phyloP scores from a whole-genome alignment of 208 protist genomes.

The Trypanosoma brucei region DNA sequence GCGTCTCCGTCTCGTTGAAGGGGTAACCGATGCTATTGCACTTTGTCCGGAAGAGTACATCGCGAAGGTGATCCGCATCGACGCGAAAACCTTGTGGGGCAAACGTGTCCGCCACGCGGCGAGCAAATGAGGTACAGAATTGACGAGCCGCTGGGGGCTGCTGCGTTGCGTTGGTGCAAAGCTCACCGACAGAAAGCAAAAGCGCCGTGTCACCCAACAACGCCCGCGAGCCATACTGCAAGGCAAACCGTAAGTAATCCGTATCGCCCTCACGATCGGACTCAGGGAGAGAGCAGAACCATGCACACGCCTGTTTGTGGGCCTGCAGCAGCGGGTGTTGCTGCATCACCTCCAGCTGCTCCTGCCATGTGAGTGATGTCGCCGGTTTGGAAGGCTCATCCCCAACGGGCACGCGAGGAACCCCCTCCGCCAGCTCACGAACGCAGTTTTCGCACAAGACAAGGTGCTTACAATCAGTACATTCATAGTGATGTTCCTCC shows the following conservation, averaged over 20 bases:
- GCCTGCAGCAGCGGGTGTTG: slow-evolving; percentile 30
- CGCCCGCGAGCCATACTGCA: slow-evolving; percentile 56
- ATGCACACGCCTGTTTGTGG: slow-evolving; percentile 54
- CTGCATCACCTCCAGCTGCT: slow-evolving; percentile 21
- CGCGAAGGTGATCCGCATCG: slow-evolving; percentile 40
- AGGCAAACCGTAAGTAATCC: slow-evolving; percentile 75
- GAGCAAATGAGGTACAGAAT: slow-evolving; percentile 66
- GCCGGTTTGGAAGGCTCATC: not conserved
- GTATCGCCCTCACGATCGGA: slow-evolving; percentile 66
- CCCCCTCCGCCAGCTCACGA: slow-evolving; percentile 16
- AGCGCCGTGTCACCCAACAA: slow-evolving; percentile 36
- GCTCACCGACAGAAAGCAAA: slow-evolving; percentile 22
- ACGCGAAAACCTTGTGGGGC: slow-evolving; percentile 27
- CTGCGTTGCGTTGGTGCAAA: slow-evolving; percentile 37
- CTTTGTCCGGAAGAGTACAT: slow-evolving; percentile 54
- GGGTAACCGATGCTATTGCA: slow-evolving; percentile 83
- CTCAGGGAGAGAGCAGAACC: slow-evolving; percentile 63
- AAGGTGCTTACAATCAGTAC: slow-evolving; percentile 67
- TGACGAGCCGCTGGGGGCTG: slow-evolving; percentile 25
- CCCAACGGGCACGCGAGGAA: not conserved
- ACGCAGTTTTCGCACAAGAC: slow-evolving; percentile 44
- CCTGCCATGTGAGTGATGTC: slow-evolving; percentile 24
- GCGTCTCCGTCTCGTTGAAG: slow-evolving; percentile 53
- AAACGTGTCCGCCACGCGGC: slow-evolving; percentile 19
- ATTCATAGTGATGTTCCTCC: slow-evolving; percentile 24